These are phyloP conservation scores for Lentinula edodes DNA, from an alignment of 768 basidiomycete species.

Conservation along the genomic window DNA sequence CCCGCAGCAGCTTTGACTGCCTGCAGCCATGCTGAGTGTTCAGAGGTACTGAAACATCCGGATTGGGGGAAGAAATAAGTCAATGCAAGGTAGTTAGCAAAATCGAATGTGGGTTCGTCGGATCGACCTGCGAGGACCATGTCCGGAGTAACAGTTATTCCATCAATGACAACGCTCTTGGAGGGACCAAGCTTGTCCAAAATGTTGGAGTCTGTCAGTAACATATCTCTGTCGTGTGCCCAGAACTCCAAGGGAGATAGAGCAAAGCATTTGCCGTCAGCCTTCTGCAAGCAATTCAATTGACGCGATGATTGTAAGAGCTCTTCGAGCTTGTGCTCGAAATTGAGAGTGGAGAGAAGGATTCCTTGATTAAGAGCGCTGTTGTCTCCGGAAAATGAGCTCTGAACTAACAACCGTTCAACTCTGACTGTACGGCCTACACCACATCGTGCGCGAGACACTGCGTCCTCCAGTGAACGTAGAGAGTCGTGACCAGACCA, in stretches of 20 bases:
- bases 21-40: conserved; percentile 62
- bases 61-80: conserved; percentile 80
- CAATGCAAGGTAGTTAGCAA: conserved; percentile 66
- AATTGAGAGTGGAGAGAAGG: conserved; percentile 55
- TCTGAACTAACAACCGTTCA: conserved; percentile 71
- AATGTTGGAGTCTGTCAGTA: conserved; percentile 52
- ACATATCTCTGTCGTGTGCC: conserved; percentile 51
- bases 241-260: conserved; percentile 75
- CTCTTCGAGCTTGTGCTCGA: conserved; percentile 54
- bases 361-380: conserved; percentile 57
- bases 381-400: conserved; percentile 38
- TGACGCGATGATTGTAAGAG: conserved; percentile 30
- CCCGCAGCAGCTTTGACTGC: conserved; percentile 36
- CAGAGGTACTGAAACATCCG: conserved; percentile 57
- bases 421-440: conserved; percentile 66
- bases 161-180: conserved; percentile 53
- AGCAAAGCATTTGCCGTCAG: conserved; percentile 56
- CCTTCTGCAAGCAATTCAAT: conserved; percentile 45
- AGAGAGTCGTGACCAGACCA: conserved; percentile 66
- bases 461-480: conserved; percentile 62
- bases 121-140: conserved; percentile 75
- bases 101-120: conserved; percentile 53
- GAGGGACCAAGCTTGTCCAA: conserved; percentile 50
- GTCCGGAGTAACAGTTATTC: conserved; percentile 59
- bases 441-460: conserved; percentile 67